Conservation (phyloP, 257 asterid genomes). For the Solanum lycopersicoides region DNA sequence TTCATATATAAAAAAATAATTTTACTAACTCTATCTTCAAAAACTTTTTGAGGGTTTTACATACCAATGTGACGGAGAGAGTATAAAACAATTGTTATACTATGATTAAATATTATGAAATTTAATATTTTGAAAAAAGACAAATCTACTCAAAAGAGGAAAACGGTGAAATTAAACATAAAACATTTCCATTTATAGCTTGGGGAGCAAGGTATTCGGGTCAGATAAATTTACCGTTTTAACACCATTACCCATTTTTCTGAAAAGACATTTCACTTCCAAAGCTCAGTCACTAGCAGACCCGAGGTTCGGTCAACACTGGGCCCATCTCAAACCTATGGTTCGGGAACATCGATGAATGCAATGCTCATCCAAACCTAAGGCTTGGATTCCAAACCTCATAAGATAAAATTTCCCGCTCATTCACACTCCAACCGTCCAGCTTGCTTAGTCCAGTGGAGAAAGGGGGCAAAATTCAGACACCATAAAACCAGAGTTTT, state of each 20-base stretch:
- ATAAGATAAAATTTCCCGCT: slow-evolving; percentile 59
- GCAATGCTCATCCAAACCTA: slow-evolving; percentile 14
- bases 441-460: slow-evolving; percentile 59
- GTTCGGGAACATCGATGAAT: not conserved
- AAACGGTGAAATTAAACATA: not conserved
- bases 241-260: not conserved
- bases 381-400: slow-evolving; percentile 26
- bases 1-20: too few species aligned
- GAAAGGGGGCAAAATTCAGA: slow-evolving; percentile 10
- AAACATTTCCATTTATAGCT: slow-evolving; percentile 31
- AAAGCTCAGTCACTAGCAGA: not conserved
- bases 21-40: too few species aligned
- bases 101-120: not conserved
- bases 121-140: too few species aligned
- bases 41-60: too few species aligned
- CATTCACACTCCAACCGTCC: slow-evolving; percentile 17
- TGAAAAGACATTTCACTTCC: not conserved
- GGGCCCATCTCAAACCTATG: slow-evolving; percentile 4
- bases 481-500: not conserved
- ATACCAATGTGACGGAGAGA: too few species aligned
- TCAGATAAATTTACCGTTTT: slow-evolving; percentile 21
- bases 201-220: slow-evolving; percentile 53
- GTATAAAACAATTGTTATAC: too few species aligned
- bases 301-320: slow-evolving; percentile 52
- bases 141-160: not conserved